Evolutionary conservation across 768 basidiomycete species (phyloP).

Genomic region (Trametopsis cervina): DNA sequence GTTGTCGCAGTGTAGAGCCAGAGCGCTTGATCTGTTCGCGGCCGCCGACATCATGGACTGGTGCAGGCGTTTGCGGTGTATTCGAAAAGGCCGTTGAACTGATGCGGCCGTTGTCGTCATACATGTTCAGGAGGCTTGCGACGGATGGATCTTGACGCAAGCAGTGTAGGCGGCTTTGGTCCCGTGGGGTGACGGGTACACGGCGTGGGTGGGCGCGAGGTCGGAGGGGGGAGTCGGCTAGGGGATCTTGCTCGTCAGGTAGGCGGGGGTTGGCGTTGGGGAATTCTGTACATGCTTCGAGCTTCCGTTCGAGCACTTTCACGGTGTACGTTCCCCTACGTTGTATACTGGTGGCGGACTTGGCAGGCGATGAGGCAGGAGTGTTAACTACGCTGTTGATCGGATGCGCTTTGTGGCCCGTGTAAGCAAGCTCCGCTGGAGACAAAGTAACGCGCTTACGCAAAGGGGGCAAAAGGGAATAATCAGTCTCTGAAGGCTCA

Average conservation of each 20-base stretch:
- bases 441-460: no score
- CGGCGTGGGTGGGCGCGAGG: constrained; percentile 23
- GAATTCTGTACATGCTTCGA: constrained; percentile 57
- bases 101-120: constrained; percentile 66
- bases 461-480: constrained; percentile 54
- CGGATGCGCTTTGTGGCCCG: constrained; percentile 40
- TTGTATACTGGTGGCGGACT: constrained; percentile 41
- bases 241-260: constrained; percentile 9
- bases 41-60: constrained; percentile 26
- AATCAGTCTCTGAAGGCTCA: constrained; percentile 49
- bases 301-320: constrained; percentile 58
- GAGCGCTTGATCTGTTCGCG: constrained; percentile 50
- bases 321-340: constrained; percentile 63
- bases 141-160: constrained; percentile 77
- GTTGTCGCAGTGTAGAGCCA: constrained; percentile 68
- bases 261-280: constrained; percentile 51
- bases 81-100: constrained; percentile 61
- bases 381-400: constrained; percentile 49
- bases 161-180: constrained; percentile 45
- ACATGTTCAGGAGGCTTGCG: constrained; percentile 62
- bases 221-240: constrained; percentile 17
- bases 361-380: constrained; percentile 44
- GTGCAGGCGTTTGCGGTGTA: constrained; percentile 31
- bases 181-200: constrained; percentile 34
- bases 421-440: not conserved